Evolutionary conservation across 306 rosid species (phyloP).

Genomic region (Vigna nakashimae): DNA sequence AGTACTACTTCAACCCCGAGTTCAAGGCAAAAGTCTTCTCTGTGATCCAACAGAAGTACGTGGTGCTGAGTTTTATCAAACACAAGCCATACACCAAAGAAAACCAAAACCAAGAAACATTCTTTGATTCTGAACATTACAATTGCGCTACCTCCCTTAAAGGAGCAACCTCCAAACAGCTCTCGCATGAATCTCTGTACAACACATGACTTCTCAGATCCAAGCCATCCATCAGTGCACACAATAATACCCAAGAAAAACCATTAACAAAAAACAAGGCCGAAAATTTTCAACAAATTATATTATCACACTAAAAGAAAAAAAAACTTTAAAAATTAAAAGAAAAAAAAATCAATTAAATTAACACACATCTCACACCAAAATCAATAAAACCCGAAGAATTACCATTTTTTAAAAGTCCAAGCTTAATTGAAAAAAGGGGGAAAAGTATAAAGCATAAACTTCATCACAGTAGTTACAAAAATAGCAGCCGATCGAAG

Average conservation of each 20-base stretch:
- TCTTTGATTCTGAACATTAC: conserved; percentile 62
- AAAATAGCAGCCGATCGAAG: conserved; percentile 57
- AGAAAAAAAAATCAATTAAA: conserved; percentile 41
- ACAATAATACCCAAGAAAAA: conserved; percentile 40
- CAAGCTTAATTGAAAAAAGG: conserved; percentile 45
- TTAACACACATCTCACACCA: conserved; percentile 42
- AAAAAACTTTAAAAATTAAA: background rate
- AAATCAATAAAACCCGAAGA: conserved; percentile 45
- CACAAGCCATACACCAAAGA: conserved; percentile 56
- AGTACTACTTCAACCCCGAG: conserved; percentile 49
- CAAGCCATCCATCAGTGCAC: conserved; percentile 59
- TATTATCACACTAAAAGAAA: conserved; percentile 30
- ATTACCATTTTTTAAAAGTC: conserved; percentile 27
- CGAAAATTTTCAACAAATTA: conserved; percentile 43
- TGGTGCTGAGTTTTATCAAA: conserved; percentile 57
- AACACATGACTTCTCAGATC: conserved; percentile 66
- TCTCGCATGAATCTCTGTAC: conserved; percentile 63
- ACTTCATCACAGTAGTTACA: conserved; percentile 41
- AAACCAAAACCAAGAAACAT: conserved; percentile 54
- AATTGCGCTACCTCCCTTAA: conserved; percentile 49
- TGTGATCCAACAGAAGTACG: conserved; percentile 62
- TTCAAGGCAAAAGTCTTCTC: conserved; percentile 57
- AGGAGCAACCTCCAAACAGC: conserved; percentile 51
- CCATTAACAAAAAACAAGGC: conserved; percentile 13
- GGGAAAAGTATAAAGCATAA: conserved; percentile 29